These are phyloP conservation scores for Rhodotorula sp. DNA, from an alignment of 1,284 basidiomycete species.

Conservation along the genomic window DNA sequence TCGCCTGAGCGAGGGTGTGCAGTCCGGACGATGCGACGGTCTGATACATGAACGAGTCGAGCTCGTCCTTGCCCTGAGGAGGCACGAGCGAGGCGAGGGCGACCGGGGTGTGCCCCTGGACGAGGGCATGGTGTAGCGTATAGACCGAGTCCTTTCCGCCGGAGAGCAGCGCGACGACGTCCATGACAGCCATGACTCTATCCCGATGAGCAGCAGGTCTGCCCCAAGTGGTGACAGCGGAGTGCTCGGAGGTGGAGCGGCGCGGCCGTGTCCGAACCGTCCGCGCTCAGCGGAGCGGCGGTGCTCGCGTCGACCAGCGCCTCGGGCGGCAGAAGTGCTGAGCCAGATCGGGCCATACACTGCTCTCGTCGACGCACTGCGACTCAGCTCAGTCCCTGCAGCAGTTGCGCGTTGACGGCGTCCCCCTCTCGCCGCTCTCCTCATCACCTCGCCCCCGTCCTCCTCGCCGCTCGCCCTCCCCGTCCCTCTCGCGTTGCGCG, in stretches of 20 bases:
- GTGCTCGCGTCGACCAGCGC: not conserved
- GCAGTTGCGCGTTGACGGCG: too few relatives aligned
- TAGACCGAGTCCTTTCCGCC: conserved; percentile 99
- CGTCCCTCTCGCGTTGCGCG: not conserved
- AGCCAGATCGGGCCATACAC: too few relatives aligned
- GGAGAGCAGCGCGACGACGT: conserved; percentile 91
- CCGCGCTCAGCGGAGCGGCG: too few relatives aligned
- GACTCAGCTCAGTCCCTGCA: too few relatives aligned
- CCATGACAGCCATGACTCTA: too few relatives aligned
- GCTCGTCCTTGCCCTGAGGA: conserved; percentile 84
- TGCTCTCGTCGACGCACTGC: too few relatives aligned
- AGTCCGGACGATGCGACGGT: conserved; percentile 96
- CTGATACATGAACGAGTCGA: conserved; percentile 98
- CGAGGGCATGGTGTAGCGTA: conserved; percentile 85
- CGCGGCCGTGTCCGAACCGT: not conserved
- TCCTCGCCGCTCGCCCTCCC: not conserved
- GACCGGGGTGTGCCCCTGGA: conserved; percentile 83
- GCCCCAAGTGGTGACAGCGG: too few relatives aligned
- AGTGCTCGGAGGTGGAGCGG: not conserved
- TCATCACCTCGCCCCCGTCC: not conserved
- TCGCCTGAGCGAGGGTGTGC: conserved; percentile 77
- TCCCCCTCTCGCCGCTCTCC: not conserved
- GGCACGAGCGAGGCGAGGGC: conserved; percentile 89
- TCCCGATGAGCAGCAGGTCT: too few relatives aligned
- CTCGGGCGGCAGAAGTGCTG: too few relatives aligned